Base-by-base conservation (phyloP, 2,329 filamentous ascomycete species). In the Westerdykella ornata region DNA sequence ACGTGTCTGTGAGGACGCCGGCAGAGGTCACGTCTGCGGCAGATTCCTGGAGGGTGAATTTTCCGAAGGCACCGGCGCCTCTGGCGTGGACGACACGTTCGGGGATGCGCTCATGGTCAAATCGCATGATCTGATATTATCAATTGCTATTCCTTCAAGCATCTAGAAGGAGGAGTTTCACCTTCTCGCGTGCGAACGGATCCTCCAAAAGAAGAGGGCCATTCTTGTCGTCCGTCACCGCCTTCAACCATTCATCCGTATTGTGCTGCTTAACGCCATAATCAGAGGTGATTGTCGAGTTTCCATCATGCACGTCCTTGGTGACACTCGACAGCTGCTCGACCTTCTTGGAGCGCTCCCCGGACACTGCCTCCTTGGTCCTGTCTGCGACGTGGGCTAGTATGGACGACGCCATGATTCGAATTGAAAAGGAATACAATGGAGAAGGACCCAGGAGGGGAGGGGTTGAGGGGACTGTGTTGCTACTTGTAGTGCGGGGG, bases 221-320 rank as follows among this genome's bases (percentile, higher is more conserved):
- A 2, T 73, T 80, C 41, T 79, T 71, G 35, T 85, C 74, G 3
- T 80, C 72, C 28, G 69, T 80, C 18, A 70, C 75, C 4, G 82
- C 73, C 39, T 77, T 79, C 40, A 94, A 70, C 86, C 85, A 92
- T 59, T 88, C 76, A 56, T 94, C 88, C 1, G 82, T 82, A 54
- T 83, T 83, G 32, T 71, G 69, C 55, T 88, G 76, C 65, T 82
- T 86, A 19, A 83, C 79, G 16, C 88, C 88, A 67, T 76, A 86
- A 56, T 94, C 87, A 37, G 82, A 83, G 0, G 86, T 90, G 50
- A 88, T 78, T 30, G 76, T 73, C 22, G 74, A 71, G 29, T 78
- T 73, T 37, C 57, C 51, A 42, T 75, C 66, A 34, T 75, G 68
- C 2, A 78, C 72, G 57, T 86, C 73, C 41, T 78, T 75, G 3